phyloP scores from a whole-genome alignment of 2,329 filamentous ascomycete genomes.

The Colletotrichum gigasporum region DNA sequence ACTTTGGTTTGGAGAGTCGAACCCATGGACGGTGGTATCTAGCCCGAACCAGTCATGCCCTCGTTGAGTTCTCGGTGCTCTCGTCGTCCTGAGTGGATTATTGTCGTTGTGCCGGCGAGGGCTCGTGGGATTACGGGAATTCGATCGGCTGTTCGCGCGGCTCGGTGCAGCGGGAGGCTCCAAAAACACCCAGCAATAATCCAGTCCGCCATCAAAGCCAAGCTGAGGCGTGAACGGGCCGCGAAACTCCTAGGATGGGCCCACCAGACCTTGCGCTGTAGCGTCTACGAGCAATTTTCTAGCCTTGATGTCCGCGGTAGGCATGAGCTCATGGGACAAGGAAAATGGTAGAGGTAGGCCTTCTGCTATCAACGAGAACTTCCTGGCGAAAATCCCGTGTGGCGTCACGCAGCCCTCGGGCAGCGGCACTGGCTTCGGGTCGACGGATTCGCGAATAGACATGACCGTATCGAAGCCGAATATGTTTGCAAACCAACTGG shows the following conservation, averaged over 20 bases:
- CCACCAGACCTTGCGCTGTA: slow-evolving; percentile 38
- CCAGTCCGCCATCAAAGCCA: slow-evolving; percentile 55
- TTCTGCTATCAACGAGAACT: slow-evolving; percentile 47
- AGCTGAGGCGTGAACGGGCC: slow-evolving; percentile 56
- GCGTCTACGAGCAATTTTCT: slow-evolving; percentile 44
- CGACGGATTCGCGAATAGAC: slow-evolving; percentile 8
- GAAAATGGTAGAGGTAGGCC: slow-evolving; percentile 43
- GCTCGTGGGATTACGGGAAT: neutral
- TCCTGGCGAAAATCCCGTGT: slow-evolving; percentile 55
- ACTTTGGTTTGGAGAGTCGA: neutral
- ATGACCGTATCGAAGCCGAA: slow-evolving; percentile 23
- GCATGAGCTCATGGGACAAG: slow-evolving; percentile 46
- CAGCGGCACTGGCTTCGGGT: slow-evolving; percentile 37
- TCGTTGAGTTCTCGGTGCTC: neutral
- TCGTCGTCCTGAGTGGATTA: neutral
- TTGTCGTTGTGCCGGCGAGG: neutral
- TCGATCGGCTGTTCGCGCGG: neutral
- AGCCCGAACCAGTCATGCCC: slow-evolving; percentile 30
- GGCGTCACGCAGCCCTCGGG: slow-evolving; percentile 49
- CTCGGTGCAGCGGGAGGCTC: neutral
- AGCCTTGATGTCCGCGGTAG: slow-evolving; percentile 52
- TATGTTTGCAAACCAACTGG: slow-evolving; percentile 14
- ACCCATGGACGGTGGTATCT: neutral
- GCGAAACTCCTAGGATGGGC: slow-evolving; percentile 44
- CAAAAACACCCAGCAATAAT: slow-evolving; percentile 46